Conservation (phyloP, 768 basidiomycete species). For the Crucibulum laeve region DNA sequence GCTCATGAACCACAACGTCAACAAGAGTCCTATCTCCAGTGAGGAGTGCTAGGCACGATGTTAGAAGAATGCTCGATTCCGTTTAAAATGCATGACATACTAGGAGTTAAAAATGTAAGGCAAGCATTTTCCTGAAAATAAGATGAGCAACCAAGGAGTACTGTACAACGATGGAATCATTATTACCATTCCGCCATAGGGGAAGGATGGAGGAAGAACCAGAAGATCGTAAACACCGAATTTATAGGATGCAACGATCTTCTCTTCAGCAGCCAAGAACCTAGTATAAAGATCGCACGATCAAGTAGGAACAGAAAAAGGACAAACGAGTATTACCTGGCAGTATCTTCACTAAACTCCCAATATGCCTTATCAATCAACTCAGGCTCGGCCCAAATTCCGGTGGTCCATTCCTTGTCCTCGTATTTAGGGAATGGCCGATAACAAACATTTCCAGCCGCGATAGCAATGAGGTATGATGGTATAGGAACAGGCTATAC, state of each 20-base stretch:
- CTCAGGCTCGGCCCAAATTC: constrained; percentile 91
- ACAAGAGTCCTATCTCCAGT: constrained; percentile 85
- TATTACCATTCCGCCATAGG: constrained; percentile 87
- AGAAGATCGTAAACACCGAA: constrained; percentile 90
- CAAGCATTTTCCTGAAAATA: constrained; percentile 96
- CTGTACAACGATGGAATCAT: no score
- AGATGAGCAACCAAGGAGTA: no score
- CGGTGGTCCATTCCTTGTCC: constrained; percentile 74
- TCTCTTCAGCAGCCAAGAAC: constrained; percentile 75
- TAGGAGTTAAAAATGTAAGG: constrained; percentile 84
- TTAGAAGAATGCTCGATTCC: neutral
- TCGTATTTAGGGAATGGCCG: constrained; percentile 52
- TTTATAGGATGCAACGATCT: constrained; percentile 66
- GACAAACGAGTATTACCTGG: constrained; percentile 39
- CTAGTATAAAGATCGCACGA: constrained; percentile 26
- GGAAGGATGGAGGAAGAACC: constrained; percentile 88
- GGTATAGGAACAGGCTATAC: constrained; percentile 79
- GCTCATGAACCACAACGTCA: constrained; percentile 86
- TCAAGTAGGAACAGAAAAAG: neutral
- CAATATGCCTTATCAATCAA: constrained; percentile 71
- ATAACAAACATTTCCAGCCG: constrained; percentile 79
- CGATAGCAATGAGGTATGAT: constrained; percentile 90
- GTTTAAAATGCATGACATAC: constrained; percentile 29
- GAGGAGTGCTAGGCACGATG: constrained; percentile 53
- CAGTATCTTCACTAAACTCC: constrained; percentile 89